These are phyloP conservation scores for Yamadazyma sp. DNA, from an alignment of 1,139 yeast genomes.

Conservation along the genomic window DNA sequence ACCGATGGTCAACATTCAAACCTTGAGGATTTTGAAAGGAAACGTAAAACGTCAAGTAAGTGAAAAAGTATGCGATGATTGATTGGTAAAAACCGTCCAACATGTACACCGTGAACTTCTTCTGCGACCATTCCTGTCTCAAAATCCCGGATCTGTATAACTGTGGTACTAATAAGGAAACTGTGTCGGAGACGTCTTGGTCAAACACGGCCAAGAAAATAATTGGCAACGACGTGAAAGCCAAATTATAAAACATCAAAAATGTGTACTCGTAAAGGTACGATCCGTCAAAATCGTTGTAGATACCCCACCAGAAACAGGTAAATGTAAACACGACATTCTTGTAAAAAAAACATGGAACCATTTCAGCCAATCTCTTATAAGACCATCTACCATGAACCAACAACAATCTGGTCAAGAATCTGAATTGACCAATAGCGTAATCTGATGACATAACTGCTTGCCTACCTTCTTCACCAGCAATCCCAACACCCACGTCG, in stretches of 20 bases:
- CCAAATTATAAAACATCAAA: slow-evolving; percentile 65
- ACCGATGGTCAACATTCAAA: slow-evolving; percentile 53
- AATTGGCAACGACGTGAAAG: slow-evolving; percentile 63
- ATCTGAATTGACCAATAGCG: slow-evolving; percentile 65
- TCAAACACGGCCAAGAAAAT: slow-evolving; percentile 59
- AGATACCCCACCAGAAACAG: slow-evolving; percentile 63
- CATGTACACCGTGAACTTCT: slow-evolving; percentile 57
- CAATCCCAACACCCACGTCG: slow-evolving; percentile 65
- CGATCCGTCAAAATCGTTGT: slow-evolving; percentile 58
- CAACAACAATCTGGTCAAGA: slow-evolving; percentile 50
- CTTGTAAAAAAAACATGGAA: slow-evolving; percentile 64
- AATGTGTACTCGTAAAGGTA: slow-evolving; percentile 62
- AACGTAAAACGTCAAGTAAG: slow-evolving; percentile 47
- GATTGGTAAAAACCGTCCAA: slow-evolving; percentile 60
- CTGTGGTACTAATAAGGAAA: slow-evolving; percentile 59
- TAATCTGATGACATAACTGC: slow-evolving; percentile 70
- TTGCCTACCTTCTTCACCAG: slow-evolving; percentile 69
- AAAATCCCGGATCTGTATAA: slow-evolving; percentile 56
- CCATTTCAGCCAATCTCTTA: slow-evolving; percentile 62
- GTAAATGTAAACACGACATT: slow-evolving; percentile 62
- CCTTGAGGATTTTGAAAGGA: slow-evolving; percentile 53
- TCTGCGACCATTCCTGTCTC: slow-evolving; percentile 53
- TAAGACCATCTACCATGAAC: slow-evolving; percentile 71
- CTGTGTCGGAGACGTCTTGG: slow-evolving; percentile 61
- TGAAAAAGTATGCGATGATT: slow-evolving; percentile 55